Base-by-base conservation (phyloP, 805 yeast genomes). In the Suhomyces xylopsoci region DNA sequence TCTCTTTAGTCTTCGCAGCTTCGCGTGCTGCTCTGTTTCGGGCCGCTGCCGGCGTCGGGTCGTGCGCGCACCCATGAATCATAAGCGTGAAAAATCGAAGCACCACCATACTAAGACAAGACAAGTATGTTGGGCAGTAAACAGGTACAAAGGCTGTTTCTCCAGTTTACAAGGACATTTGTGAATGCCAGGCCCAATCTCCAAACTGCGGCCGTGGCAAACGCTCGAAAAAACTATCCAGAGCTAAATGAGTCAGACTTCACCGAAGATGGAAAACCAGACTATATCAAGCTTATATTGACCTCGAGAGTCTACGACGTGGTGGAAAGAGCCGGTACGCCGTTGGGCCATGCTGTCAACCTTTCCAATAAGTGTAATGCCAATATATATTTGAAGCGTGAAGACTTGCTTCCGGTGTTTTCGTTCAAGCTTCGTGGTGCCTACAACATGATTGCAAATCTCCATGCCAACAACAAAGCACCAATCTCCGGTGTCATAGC, bases 381-480 rank as follows among this genome's bases (percentile, higher is more conserved):
- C 45, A 85, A 85, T 41, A 85, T 96, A 14, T 77, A 80, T 53
- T 74, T 94, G 59, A 94, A 94, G 65, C 81, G 99, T 59, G 99
- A 94, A 66, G 99, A 96, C 65, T 76, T 91, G 36, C 79, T 90
- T 52, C 98, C 99, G 0, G 99, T 94, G 5, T 96, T 94, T 70
- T 87, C 96, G 45, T 94, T 94, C 81, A 94, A 94, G 72, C 78
- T 94, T 55, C 85, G 99, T 68, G 99, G 99, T 54, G 99, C 99
- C 15, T 90, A 92, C 72, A 94, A 94, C 69, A 91, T 90, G 96
- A 88, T 94, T 62, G 96, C 98, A 34, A 89, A 93, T 62, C 71
- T 94, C 48, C 83, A 84, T 50, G 71, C 81, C n/a, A 64, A 77
- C 14, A 66, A 73, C 19, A 82, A 80, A 45, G 76, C 85, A 60